Percentiles rank a stretch among this genome's conserved stretches.
These are phyloP conservation scores for Podospora comata DNA, from an alignment of 495 filamentous ascomycete genomes.

Conservation along the genomic window DNA sequence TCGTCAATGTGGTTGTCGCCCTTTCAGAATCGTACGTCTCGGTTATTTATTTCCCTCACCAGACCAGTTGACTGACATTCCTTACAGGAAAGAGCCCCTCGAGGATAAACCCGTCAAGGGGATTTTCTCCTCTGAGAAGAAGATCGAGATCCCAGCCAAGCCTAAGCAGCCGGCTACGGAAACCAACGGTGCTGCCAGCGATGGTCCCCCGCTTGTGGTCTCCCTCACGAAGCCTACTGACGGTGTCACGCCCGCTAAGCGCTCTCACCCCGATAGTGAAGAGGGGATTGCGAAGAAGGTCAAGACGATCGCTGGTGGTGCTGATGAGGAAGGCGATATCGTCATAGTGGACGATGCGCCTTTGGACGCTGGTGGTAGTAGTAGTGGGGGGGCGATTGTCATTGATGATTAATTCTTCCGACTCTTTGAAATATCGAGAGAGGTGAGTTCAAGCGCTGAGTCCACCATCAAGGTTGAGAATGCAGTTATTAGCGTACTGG, in stretches of 20 bases:
- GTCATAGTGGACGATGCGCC: constrained; percentile 2
- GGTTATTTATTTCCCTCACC: background rate
- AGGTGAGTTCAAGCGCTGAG: constrained; percentile 56
- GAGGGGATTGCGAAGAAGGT: constrained; percentile 41
- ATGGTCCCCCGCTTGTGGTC: constrained; percentile 14
- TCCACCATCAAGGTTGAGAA: constrained; percentile 83
- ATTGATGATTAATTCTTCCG: constrained; percentile 56
- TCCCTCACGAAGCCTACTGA: background rate
- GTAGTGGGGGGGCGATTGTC: constrained; percentile 62
- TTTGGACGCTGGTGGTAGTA: constrained; percentile 16
- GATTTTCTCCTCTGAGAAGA: constrained; percentile 21
- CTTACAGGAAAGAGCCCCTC: constrained; percentile 33
- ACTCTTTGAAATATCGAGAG: too few species aligned
- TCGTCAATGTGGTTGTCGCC: constrained; percentile 77
- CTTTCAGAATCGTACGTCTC: constrained; percentile 50
- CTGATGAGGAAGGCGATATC: constrained; percentile 37
- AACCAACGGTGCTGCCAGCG: constrained; percentile 29
- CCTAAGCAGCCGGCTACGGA: constrained; percentile 38
- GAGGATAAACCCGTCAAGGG: constrained; percentile 42
- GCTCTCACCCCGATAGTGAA: constrained; percentile 33
- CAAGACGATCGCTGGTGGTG: constrained; percentile 34
- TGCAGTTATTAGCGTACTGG: constrained; percentile 77
- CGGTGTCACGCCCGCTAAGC: constrained; percentile 38
- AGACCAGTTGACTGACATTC: constrained; percentile 10
- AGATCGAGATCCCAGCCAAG: constrained; percentile 46